A percentile compares a stretch with the other conserved stretches of the same genome.
These are phyloP conservation scores for Poteriospumella lacustris DNA, from an alignment of 108 stramenopile species.

Conservation along the genomic window DNA sequence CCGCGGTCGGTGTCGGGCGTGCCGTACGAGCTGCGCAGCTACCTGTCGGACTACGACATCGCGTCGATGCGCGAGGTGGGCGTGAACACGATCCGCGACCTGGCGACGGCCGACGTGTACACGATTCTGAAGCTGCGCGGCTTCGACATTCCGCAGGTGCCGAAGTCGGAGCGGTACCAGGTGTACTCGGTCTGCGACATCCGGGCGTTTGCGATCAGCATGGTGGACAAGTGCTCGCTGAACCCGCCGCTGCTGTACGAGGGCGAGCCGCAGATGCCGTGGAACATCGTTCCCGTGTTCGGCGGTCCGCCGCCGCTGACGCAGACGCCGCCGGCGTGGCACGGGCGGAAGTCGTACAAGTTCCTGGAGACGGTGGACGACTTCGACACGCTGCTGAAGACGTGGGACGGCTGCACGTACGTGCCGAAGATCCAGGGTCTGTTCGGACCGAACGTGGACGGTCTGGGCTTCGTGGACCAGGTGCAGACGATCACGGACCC, in stretches of 20 bases:
- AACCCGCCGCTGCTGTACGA: conserved; percentile 24
- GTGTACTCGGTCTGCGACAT: conserved; percentile 41
- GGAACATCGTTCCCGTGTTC: conserved; percentile 36
- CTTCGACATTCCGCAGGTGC: conserved; percentile 43
- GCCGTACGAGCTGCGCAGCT: neutral
- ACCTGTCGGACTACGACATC: neutral
- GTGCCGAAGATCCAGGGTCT: conserved; percentile 21
- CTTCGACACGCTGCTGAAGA: conserved; percentile 17
- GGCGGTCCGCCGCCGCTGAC: conserved; percentile 19
- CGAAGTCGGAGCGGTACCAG: conserved; percentile 30
- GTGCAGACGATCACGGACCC: conserved; percentile 28
- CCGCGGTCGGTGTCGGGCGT: neutral
- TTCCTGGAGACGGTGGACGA: neutral
- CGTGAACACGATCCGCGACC: conserved; percentile 39
- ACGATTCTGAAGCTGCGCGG: conserved; percentile 43
- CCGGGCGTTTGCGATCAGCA: conserved; percentile 33
- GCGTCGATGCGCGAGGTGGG: conserved; percentile 33
- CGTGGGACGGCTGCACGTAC: conserved; percentile 51
- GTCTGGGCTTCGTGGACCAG: conserved; percentile 48
- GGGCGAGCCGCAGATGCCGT: conserved; percentile 38
- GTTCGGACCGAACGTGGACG: conserved; percentile 45
- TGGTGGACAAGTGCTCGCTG: conserved; percentile 40
- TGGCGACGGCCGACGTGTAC: conserved; percentile 41
- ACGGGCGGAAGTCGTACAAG: neutral
- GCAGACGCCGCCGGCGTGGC: neutral